phyloP scores from a whole-genome alignment of 2,329 filamentous ascomycete genomes.

The Stromatinia cepivora region DNA sequence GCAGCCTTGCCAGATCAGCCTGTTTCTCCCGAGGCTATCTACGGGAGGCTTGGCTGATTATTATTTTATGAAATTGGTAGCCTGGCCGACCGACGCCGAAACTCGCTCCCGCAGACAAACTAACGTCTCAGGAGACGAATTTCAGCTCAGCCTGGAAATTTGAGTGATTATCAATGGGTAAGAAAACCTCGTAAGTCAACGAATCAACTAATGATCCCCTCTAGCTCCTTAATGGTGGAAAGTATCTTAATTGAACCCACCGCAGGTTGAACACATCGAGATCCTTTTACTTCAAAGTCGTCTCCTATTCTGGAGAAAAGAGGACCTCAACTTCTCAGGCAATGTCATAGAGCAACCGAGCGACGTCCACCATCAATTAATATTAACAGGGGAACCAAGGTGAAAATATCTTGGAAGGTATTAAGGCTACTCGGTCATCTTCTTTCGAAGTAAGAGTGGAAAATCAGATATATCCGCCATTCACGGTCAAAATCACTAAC shows the following conservation, averaged over 20 bases:
- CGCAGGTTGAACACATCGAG: neutral
- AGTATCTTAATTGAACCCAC: neutral
- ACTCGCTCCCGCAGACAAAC: conserved; percentile 6
- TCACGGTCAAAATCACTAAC: neutral
- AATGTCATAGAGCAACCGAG: neutral
- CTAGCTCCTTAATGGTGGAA: neutral
- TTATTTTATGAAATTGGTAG: conserved; percentile 15
- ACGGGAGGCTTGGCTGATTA: conserved; percentile 11
- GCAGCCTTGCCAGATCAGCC: conserved; percentile 11
- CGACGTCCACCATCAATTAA: neutral
- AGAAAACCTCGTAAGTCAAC: neutral
- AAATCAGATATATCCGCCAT: neutral
- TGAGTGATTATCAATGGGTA: neutral
- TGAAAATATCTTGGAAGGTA: neutral
- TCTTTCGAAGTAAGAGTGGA: neutral
- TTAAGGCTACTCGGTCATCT: conserved; percentile 15
- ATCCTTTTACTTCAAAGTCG: neutral
- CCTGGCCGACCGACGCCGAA: conserved; percentile 17
- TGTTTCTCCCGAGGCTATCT: conserved; percentile 7
- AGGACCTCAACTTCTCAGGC: neutral
- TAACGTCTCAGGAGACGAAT: conserved; percentile 16
- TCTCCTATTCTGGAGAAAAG: conserved; percentile 2
- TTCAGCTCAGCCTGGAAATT: conserved; percentile 20
- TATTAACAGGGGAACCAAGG: neutral
- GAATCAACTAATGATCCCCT: conserved; percentile 4